phyloP scores from a whole-genome alignment of 805 yeast species.

The Clavispora carvajalis region DNA sequence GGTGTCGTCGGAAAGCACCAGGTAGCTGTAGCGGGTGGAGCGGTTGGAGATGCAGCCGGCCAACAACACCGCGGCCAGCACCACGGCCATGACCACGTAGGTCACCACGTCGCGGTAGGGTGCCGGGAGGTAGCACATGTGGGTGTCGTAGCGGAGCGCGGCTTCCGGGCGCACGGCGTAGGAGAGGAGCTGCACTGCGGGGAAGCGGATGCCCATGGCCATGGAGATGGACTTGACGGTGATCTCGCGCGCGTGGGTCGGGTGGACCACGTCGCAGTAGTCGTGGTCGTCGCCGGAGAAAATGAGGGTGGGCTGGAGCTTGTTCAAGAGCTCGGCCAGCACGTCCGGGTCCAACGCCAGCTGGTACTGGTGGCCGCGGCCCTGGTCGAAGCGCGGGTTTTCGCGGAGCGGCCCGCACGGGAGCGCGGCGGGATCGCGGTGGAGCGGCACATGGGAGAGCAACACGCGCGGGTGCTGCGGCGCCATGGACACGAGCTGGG shows the following conservation, averaged over 20 bases:
- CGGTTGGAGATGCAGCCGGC: conserved; percentile 26
- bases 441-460: conserved; percentile 22
- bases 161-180: conserved; percentile 8
- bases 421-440: conserved; percentile 13
- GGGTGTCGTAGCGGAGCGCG: conserved; percentile 26
- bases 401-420: conserved; percentile 22
- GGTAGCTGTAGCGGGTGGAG: conserved; percentile 22
- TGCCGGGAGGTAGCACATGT: conserved; percentile 41
- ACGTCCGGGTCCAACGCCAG: conserved; percentile 16
- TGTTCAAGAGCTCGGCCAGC: conserved; percentile 12
- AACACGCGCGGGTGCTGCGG: conserved; percentile 15
- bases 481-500: conserved; percentile 1
- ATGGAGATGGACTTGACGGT: conserved; percentile 37
- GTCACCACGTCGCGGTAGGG: conserved; percentile 39
- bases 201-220: conserved; percentile 38
- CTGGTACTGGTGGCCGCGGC: conserved; percentile 23
- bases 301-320: conserved; percentile 17
- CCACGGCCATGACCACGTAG: conserved; percentile 34
- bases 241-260: conserved; percentile 23
- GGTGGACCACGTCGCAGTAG: conserved; percentile 16
- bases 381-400: conserved; percentile 10
- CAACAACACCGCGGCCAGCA: conserved; percentile 24
- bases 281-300: conserved; percentile 27
- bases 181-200: conserved; percentile 38
- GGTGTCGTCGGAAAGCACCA: conserved; percentile 19